Percentiles rank a stretch among this genome's conserved stretches.
phyloP scores from a whole-genome alignment of 2,329 filamentous ascomycete species.

The Monosporascus sp. region DNA sequence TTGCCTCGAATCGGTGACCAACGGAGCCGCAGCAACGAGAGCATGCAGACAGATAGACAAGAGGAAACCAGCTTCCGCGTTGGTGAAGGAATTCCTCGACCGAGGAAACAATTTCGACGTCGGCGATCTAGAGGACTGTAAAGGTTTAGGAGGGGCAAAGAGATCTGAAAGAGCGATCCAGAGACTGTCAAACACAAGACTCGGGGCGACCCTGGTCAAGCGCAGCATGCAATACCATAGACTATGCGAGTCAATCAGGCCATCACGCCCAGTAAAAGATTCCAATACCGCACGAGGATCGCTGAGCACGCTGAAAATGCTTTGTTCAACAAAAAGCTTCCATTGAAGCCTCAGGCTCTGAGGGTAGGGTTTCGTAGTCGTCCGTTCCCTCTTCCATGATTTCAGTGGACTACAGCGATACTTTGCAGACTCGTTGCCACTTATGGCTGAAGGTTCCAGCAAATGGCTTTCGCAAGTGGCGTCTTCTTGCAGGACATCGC shows the following conservation, averaged over 20 bases:
- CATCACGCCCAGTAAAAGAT: slow-evolving; percentile 51
- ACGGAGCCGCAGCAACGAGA: slow-evolving; percentile 52
- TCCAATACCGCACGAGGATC: slow-evolving; percentile 48
- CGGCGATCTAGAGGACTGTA: slow-evolving; percentile 36
- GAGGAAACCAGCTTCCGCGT: slow-evolving; percentile 46
- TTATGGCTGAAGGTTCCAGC: slow-evolving; percentile 35
- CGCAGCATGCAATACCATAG: slow-evolving; percentile 60
- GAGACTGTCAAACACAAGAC: slow-evolving; percentile 57
- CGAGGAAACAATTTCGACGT: slow-evolving; percentile 32
- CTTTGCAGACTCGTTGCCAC: slow-evolving; percentile 18
- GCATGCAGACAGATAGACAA: slow-evolving; percentile 60
- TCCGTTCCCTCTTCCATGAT: slow-evolving; percentile 29
- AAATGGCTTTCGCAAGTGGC: slow-evolving; percentile 45
- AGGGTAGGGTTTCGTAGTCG: slow-evolving; percentile 18
- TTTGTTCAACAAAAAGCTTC: slow-evolving; percentile 59
- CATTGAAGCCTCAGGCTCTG: slow-evolving; percentile 41
- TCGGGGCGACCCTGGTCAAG: slow-evolving; percentile 51
- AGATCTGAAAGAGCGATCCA: slow-evolving; percentile 57
- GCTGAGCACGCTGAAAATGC: slow-evolving; percentile 58
- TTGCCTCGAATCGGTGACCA: slow-evolving; percentile 40
- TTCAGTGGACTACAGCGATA: slow-evolving; percentile 22
- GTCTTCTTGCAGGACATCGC: slow-evolving; percentile 55
- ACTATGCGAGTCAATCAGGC: slow-evolving; percentile 54
- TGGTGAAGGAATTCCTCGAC: slow-evolving; percentile 33
- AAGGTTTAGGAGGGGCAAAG: slow-evolving; percentile 48